Percentiles rank a stretch among this genome's conserved stretches.
Evolutionary conservation across 768 basidiomycete species (phyloP).

Genomic region (Leccinum fibrillosum): DNA sequence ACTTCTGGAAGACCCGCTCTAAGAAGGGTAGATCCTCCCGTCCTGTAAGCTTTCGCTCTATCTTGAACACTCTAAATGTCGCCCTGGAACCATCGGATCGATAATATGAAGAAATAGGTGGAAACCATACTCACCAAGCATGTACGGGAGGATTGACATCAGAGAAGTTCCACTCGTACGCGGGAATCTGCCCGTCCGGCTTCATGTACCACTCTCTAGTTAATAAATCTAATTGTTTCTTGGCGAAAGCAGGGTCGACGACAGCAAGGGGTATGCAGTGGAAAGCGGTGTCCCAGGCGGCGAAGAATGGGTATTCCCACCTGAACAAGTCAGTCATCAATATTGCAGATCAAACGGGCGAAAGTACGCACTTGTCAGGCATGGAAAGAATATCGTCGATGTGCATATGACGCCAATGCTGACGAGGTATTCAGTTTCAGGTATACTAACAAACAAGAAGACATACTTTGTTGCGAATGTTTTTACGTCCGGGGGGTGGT

Average conservation of each 20-base stretch:
- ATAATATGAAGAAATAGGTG: background rate
- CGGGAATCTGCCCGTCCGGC: constrained; percentile 97
- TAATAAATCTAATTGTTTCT: constrained; percentile 94
- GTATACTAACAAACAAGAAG: background rate
- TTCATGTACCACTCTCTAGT: constrained; percentile 99
- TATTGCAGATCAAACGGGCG: background rate
- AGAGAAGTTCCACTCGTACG: constrained; percentile 99
- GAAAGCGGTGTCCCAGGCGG: constrained; percentile 98
- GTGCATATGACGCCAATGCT: constrained; percentile 97
- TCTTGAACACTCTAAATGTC: constrained; percentile 98
- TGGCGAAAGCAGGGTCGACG: constrained; percentile 92
- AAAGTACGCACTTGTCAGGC: constrained; percentile 84
- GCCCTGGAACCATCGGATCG: constrained; percentile 49
- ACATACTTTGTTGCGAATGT: constrained; percentile 75
- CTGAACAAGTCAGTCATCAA: constrained; percentile 33
- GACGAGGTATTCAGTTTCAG: background rate
- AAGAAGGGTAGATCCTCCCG: constrained; percentile 88
- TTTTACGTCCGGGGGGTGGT: constrained; percentile 86
- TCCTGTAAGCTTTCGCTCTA: constrained; percentile 93
- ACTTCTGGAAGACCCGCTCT: constrained; percentile 97
- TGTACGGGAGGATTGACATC: constrained; percentile 99
- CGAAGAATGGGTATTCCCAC: constrained; percentile 99
- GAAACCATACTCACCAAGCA: constrained; percentile 64
- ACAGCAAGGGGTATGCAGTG: constrained; percentile 97
- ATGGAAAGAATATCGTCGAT: constrained; percentile 96